Percentiles rank a stretch among this genome's conserved stretches.
These are phyloP conservation scores for Amanita rimosa DNA, from an alignment of 768 basidiomycete species.

Conservation along the genomic window DNA sequence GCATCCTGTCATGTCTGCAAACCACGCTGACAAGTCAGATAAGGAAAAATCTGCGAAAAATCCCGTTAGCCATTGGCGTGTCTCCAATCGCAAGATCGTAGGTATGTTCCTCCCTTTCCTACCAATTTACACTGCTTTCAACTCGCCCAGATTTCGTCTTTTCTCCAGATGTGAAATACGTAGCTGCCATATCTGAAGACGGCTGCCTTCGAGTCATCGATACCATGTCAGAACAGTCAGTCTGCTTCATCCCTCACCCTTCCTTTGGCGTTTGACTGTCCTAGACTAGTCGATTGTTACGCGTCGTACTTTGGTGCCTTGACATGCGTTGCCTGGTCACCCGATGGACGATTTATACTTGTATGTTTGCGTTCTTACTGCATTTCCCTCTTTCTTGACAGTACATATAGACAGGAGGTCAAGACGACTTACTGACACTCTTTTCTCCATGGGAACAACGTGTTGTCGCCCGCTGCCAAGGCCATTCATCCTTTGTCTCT, in stretches of 20 bases:
- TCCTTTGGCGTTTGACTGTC: background rate
- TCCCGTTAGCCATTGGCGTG: conserved; percentile 84
- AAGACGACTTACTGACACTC: conserved; percentile 93
- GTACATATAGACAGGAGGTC: conserved; percentile 70
- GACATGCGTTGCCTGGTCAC: conserved; percentile 89
- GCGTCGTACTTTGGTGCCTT: conserved; percentile 91
- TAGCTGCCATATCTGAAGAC: conserved; percentile 88
- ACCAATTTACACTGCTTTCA: background rate
- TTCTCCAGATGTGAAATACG: conserved; percentile 85
- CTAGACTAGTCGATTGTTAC: conserved; percentile 86
- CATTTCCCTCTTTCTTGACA: conserved; percentile 4
- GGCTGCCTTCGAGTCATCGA: conserved; percentile 88
- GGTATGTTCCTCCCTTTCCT: conserved; percentile 31
- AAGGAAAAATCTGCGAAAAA: conserved; percentile 72
- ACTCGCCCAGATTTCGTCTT: conserved; percentile 67
- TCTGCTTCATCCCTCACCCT: conserved; percentile 3
- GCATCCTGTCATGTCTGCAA: conserved; percentile 53
- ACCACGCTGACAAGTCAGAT: conserved; percentile 34
- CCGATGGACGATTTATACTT: conserved; percentile 88
- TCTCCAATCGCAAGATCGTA: conserved; percentile 60
- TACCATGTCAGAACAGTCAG: conserved; percentile 75
- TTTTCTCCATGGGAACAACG: conserved; percentile 93
- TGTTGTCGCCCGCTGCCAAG: conserved; percentile 91
- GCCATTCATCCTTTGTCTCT: conserved; percentile 92
- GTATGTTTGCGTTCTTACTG: conserved; percentile 26